These are phyloP conservation scores for Ceratobasidium theobromae DNA, from an alignment of 1,284 basidiomycete species.

Conservation along the genomic window DNA sequence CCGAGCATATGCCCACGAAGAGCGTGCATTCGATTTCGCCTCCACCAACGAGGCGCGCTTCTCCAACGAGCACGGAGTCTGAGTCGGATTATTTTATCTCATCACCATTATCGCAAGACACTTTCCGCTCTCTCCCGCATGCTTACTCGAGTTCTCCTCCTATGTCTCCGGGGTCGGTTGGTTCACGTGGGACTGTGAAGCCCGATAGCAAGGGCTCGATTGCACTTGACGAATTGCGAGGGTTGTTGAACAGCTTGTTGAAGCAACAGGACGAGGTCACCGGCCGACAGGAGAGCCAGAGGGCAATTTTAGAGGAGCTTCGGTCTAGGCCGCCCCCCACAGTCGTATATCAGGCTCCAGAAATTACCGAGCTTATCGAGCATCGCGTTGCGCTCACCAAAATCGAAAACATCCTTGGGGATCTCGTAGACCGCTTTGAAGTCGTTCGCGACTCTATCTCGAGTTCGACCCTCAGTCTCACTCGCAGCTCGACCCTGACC, in stretches of 20 bases:
- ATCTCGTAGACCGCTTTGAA: conserved; percentile 26
- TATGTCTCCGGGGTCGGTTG: conserved; percentile 2
- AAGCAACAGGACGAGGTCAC: conserved; percentile 22
- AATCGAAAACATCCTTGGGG: conserved; percentile 23
- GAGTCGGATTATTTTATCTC: conserved; percentile 30
- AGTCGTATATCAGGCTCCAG: conserved; percentile 30
- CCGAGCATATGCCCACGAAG: conserved; percentile 6
- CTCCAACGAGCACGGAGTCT: background rate
- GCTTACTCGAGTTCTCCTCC: conserved; percentile 10
- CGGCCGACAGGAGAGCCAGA: conserved; percentile 19
- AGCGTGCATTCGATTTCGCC: conserved; percentile 16
- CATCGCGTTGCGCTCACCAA: conserved; percentile 24
- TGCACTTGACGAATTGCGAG: conserved; percentile 17
- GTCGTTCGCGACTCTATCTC: conserved; percentile 18
- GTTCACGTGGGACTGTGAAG: conserved; percentile 7
- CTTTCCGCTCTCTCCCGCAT: conserved; percentile 14
- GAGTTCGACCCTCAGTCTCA: background rate
- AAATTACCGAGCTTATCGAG: conserved; percentile 17
- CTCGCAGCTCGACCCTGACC: background rate
- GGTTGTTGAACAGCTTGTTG: conserved; percentile 3
- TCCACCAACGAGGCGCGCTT: conserved; percentile 10
- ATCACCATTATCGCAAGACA: conserved; percentile 23
- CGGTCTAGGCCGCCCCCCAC: conserved; percentile 11
- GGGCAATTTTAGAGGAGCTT: conserved; percentile 12
- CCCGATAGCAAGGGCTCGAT: conserved; percentile 27